Conservation (phyloP, 1,284 basidiomycete species). For the Ganoderma resinaceum region DNA sequence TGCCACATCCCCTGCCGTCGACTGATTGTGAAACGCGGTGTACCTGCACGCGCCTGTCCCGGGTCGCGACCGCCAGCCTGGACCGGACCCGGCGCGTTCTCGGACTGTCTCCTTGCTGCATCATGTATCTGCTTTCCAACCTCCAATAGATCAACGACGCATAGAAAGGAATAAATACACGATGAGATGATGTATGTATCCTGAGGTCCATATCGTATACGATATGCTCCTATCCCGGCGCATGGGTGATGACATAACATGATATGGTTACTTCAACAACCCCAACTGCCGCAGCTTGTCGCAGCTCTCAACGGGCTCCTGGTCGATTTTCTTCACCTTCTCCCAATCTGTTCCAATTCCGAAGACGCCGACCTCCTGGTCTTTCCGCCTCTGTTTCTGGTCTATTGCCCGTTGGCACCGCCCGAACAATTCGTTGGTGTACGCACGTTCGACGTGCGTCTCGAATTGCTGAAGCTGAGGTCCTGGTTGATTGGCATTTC, state of each 20-base stretch:
- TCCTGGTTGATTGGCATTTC: constrained; percentile 53
- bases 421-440: constrained; percentile 72
- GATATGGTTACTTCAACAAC: constrained; percentile 44
- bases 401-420: constrained; percentile 75
- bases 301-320: constrained; percentile 74
- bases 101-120: constrained; percentile 1
- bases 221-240: background rate
- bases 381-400: constrained; percentile 68
- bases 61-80: constrained; percentile 30
- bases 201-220: constrained; percentile 7
- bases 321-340: constrained; percentile 74
- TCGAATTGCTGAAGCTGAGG: constrained; percentile 63
- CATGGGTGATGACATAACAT: constrained; percentile 1
- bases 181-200: constrained; percentile 22
- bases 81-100: constrained; percentile 26
- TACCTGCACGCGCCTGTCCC: background rate
- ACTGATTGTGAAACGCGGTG: background rate
- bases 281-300: constrained; percentile 74
- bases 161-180: constrained; percentile 31
- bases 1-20: constrained; percentile 2
- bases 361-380: constrained; percentile 84
- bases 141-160: constrained; percentile 8
- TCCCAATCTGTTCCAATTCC: constrained; percentile 91
- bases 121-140: background rate
- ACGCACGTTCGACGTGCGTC: constrained; percentile 71